These are phyloP conservation scores for Cymbopogon citratus DNA, from an alignment of 176 grass and related monocot species.

Conservation along the genomic window DNA sequence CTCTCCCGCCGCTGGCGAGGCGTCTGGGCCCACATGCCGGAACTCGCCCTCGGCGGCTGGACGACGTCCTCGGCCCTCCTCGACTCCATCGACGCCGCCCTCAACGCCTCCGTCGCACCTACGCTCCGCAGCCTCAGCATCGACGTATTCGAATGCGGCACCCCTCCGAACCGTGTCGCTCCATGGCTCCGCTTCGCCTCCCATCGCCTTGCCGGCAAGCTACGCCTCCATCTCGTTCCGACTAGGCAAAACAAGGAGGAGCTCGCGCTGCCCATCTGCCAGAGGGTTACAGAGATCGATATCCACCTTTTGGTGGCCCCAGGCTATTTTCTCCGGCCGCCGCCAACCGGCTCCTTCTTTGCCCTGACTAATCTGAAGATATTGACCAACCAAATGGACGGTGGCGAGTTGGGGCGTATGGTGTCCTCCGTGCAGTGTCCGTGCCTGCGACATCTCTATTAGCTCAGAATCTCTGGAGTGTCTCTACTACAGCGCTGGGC, in stretches of 20 bases:
- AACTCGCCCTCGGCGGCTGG: too few relatives aligned
- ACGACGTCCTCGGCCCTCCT: too few relatives aligned
- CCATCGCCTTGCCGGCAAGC: not conserved
- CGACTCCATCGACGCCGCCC: not conserved
- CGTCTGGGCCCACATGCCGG: too few relatives aligned
- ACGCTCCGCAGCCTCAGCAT: not conserved
- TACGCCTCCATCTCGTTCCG: not conserved
- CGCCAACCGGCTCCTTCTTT: not conserved
- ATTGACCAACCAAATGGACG: accelerated
- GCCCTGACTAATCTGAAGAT: not conserved
- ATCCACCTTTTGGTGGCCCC: not conserved
- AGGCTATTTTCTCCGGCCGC: not conserved
- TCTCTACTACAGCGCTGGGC: not conserved
- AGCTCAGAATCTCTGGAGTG: not conserved
- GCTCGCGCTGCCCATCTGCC: not conserved
- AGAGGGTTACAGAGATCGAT: not conserved
- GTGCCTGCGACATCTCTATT: not conserved
- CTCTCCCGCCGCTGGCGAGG: too few relatives aligned
- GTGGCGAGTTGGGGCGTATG: not conserved
- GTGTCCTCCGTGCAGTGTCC: not conserved
- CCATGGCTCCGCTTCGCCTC: not conserved
- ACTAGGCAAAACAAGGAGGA: not conserved
- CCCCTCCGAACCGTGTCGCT: not conserved
- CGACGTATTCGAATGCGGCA: not conserved
- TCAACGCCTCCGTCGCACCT: not conserved